Evolutionary conservation across 345 rosid species (phyloP).

Genomic region (Angophora floribunda): DNA sequence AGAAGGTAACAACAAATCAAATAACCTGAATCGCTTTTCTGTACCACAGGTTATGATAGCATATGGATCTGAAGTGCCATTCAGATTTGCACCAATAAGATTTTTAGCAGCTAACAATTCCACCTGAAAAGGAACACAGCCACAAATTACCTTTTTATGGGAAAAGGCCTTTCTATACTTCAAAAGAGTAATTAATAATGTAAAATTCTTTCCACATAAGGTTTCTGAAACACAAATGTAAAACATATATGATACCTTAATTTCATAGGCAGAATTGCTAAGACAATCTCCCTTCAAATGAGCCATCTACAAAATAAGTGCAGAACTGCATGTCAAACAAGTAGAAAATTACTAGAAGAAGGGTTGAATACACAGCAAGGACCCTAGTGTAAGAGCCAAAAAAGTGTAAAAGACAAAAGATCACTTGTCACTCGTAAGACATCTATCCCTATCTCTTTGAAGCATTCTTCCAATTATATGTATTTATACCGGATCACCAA

Average conservation of each 20-base stretch:
- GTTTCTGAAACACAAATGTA: background rate
- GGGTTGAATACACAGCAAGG: background rate
- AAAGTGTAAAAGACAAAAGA: background rate
- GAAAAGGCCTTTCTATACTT: background rate
- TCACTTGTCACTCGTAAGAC: background rate
- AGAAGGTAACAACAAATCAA: background rate
- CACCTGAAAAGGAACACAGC: conserved; percentile 38
- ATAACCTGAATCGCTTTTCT: conserved; percentile 90
- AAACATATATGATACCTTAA: conserved; percentile 32
- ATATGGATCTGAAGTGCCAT: conserved; percentile 98
- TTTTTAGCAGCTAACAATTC: conserved; percentile 96
- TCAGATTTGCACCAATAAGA: conserved; percentile 90
- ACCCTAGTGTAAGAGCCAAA: background rate
- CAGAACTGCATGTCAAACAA: conserved; percentile 85
- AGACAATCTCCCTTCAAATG: conserved; percentile 52
- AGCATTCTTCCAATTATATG: background rate
- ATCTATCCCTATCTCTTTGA: background rate
- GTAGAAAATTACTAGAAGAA: conserved; percentile 53
- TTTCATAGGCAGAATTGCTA: conserved; percentile 61
- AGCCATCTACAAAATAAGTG: conserved; percentile 82
- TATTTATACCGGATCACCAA: background rate
- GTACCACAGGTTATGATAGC: conserved; percentile 95
- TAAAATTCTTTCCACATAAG: background rate
- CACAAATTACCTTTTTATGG: background rate
- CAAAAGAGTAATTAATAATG: background rate